Evolutionary conservation across 306 rosid genomes (phyloP).

Genomic region (Vigna reflexopilosa): DNA sequence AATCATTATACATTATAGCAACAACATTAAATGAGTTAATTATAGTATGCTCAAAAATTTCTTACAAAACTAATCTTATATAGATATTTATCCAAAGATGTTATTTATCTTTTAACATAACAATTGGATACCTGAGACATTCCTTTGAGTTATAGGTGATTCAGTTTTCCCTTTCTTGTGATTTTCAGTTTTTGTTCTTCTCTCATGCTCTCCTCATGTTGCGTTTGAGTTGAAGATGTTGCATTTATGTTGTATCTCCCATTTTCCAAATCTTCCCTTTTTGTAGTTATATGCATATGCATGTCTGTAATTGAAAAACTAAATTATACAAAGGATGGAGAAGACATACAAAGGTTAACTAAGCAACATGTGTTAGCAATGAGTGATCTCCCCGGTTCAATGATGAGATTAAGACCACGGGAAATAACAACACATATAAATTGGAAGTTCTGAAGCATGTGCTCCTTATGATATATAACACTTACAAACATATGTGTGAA

Average conservation of each 20-base stretch:
- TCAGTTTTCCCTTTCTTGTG: neutral
- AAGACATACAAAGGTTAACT: constrained; percentile 54
- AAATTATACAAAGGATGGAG: too few relatives aligned
- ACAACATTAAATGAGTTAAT: neutral
- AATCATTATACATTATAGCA: neutral
- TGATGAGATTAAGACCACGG: constrained; percentile 62
- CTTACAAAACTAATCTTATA: too few relatives aligned
- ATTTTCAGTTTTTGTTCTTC: neutral
- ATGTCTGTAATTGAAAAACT: too few relatives aligned
- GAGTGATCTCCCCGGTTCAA: constrained; percentile 97
- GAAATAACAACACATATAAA: neutral
- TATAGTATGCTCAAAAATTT: too few relatives aligned
- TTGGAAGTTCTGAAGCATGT: constrained; percentile 12
- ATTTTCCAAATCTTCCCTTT: neutral
- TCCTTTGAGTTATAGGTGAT: constrained; percentile 15
- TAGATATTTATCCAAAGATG: too few relatives aligned
- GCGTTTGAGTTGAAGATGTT: neutral
- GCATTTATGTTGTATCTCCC: neutral
- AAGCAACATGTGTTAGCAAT: constrained; percentile 93
- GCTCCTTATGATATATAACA: constrained; percentile 1
- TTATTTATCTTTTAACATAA: neutral
- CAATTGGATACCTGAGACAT: constrained; percentile 34
- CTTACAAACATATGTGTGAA: neutral
- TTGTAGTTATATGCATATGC: too few relatives aligned
- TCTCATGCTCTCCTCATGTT: neutral